phyloP scores from a whole-genome alignment of 164 flowering plant genomes.

The Litsea cubeba region DNA sequence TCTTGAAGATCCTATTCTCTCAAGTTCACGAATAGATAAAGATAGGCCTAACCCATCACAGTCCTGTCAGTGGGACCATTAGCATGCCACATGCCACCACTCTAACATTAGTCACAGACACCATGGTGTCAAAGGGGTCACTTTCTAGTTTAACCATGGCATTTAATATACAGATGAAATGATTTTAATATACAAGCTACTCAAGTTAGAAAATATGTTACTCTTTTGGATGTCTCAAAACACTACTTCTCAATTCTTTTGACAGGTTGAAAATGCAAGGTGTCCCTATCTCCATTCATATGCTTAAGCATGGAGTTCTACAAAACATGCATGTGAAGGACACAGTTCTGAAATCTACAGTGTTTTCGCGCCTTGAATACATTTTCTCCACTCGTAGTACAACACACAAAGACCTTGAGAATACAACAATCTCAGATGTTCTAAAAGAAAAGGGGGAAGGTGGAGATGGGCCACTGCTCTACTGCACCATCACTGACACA shows the following conservation, averaged over 20 bases:
- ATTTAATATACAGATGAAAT: too few relatives aligned
- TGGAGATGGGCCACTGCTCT: constrained; percentile 47
- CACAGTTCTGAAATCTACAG: constrained; percentile 5
- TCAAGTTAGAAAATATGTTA: too few relatives aligned
- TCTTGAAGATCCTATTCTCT: too few relatives aligned
- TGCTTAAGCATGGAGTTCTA: constrained; percentile 22
- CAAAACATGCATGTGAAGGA: constrained; percentile 11
- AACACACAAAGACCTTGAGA: constrained; percentile 55
- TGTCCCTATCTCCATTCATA: constrained; percentile 24
- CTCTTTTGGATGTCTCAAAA: neutral
- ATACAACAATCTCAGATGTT: constrained; percentile 66
- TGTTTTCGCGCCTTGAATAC: constrained; percentile 21
- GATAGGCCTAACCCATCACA: too few relatives aligned
- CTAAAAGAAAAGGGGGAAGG: constrained; percentile 60
- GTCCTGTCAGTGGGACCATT: too few relatives aligned
- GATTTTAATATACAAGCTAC: too few relatives aligned
- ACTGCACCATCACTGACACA: constrained; percentile 55
- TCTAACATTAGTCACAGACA: too few relatives aligned
- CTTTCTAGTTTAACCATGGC: too few relatives aligned
- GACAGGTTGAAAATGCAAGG: constrained; percentile 39
- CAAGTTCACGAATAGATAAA: too few relatives aligned
- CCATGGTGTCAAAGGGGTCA: too few relatives aligned
- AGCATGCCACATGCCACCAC: too few relatives aligned
- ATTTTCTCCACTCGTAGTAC: constrained; percentile 26
- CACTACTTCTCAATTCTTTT: neutral